Conservation (phyloP, 2,329 filamentous ascomycete genomes). For the Stromatinia cepivora region DNA sequence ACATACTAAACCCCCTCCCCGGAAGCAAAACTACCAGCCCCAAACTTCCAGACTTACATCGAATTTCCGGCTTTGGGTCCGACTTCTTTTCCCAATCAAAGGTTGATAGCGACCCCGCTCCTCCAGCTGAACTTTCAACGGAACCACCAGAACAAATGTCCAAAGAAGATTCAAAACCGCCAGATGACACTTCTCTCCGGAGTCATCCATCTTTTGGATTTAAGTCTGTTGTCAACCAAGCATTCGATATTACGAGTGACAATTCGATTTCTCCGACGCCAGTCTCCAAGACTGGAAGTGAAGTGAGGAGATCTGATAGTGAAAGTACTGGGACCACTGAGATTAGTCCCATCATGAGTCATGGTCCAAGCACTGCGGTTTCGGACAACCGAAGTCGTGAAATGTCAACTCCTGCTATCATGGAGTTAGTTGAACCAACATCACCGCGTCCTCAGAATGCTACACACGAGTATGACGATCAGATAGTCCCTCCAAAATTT, state of each 20-base stretch:
- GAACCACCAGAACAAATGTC: not conserved
- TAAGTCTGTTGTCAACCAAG: conserved; percentile 61
- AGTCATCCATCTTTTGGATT: conserved; percentile 58
- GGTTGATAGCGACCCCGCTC: conserved; percentile 22
- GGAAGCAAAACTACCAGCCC: conserved; percentile 51
- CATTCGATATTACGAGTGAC: conserved; percentile 60
- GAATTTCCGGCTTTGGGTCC: conserved; percentile 60
- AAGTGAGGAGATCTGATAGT: conserved; percentile 59
- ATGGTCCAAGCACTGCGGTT: conserved; percentile 48
- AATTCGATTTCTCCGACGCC: conserved; percentile 52
- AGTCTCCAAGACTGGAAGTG: conserved; percentile 49
- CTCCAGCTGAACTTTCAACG: conserved; percentile 6
- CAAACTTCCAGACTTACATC: conserved; percentile 57
- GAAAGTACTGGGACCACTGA: conserved; percentile 52
- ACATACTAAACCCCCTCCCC: conserved; percentile 22
- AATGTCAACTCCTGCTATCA: conserved; percentile 52
- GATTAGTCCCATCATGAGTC: conserved; percentile 65
- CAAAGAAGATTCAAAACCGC: not conserved
- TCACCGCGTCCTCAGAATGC: conserved; percentile 27
- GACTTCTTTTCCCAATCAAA: conserved; percentile 52
- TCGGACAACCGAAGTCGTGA: conserved; percentile 41
- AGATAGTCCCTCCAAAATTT: conserved; percentile 42
- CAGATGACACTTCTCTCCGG: conserved; percentile 43
- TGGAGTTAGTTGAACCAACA: conserved; percentile 48
- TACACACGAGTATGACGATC: conserved; percentile 23